Percentiles rank a stretch among this genome's conserved stretches.
Evolutionary conservation across 2,329 filamentous ascomycete genomes (phyloP).

Genomic region (Coniochaeta pulveracea): DNA sequence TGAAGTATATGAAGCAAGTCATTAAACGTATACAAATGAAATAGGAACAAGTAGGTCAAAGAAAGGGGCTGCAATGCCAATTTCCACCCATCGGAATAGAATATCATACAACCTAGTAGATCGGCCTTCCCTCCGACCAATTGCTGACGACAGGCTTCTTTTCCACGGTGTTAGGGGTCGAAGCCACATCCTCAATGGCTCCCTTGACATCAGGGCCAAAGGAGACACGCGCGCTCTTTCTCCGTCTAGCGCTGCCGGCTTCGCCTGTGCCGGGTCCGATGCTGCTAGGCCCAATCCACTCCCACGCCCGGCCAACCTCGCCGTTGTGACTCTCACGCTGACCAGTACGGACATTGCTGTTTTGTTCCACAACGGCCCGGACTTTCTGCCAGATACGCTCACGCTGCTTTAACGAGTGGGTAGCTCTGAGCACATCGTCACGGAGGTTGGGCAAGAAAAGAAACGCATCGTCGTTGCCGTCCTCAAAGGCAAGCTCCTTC

Average conservation of each 20-base stretch:
- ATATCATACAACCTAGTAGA: slow-evolving; percentile 13
- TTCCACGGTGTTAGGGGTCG: slow-evolving; percentile 11
- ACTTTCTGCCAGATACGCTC: slow-evolving; percentile 80
- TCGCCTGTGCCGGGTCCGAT: slow-evolving; percentile 25
- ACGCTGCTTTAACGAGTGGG: slow-evolving; percentile 65
- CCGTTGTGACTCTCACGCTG: slow-evolving; percentile 57
- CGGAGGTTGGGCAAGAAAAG: slow-evolving; percentile 81
- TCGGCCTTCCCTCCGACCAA: slow-evolving; percentile 26
- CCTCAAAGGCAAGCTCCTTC: slow-evolving; percentile 64
- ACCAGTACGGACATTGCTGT: slow-evolving; percentile 76
- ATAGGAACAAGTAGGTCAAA: background rate
- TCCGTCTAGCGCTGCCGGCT: slow-evolving; percentile 24
- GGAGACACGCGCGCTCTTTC: slow-evolving; percentile 41
- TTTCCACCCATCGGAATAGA: background rate
- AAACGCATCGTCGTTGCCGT: slow-evolving; percentile 67
- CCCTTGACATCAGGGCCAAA: slow-evolving; percentile 26
- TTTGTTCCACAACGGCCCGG: slow-evolving; percentile 75
- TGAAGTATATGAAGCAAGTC: no score
- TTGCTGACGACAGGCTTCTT: slow-evolving; percentile 17
- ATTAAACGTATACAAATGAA: slow-evolving; percentile 1
- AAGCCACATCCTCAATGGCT: slow-evolving; percentile 19
- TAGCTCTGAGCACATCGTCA: slow-evolving; percentile 77
- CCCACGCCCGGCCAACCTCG: slow-evolving; percentile 56
- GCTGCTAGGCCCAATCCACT: slow-evolving; percentile 53
- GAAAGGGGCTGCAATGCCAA: background rate